These are phyloP conservation scores for Solanum hybrid DNA, from an alignment of 305 asterid species.

Conservation along the genomic window DNA sequence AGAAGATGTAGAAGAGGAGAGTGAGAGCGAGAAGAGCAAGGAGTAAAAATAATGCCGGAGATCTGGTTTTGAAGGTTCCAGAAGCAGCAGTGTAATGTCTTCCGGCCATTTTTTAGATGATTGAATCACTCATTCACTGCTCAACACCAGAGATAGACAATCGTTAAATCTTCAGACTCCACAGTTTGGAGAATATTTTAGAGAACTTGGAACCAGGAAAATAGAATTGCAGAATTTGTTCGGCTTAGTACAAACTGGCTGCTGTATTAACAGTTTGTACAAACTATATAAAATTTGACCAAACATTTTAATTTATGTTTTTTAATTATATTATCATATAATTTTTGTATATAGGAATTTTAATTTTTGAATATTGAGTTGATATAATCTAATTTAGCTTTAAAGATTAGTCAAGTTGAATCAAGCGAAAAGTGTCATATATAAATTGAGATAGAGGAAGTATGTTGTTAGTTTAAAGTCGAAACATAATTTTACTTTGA, in stretches of 20 bases:
- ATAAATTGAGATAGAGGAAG: too few relatives aligned
- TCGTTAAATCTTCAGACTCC: background rate
- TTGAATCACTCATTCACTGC: background rate
- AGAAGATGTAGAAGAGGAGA: conserved; percentile 39
- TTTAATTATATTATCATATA: background rate
- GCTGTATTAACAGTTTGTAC: background rate
- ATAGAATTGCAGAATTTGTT: background rate
- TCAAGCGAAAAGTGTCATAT: background rate
- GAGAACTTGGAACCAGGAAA: background rate
- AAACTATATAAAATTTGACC: background rate
- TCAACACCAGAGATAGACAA: background rate
- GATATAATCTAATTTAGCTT: too few relatives aligned
- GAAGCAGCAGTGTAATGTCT: conserved; percentile 22
- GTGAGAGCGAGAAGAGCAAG: conserved; percentile 39
- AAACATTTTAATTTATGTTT: background rate
- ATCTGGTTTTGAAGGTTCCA: conserved; percentile 38
- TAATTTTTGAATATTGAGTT: background rate
- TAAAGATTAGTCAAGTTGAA: background rate
- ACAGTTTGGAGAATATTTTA: background rate
- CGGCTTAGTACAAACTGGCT: background rate
- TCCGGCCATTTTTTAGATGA: conserved; percentile 54
- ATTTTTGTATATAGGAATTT: background rate
- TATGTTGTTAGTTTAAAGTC: background rate
- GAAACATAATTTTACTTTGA: background rate
- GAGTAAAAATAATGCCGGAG: conserved; percentile 29